Evolutionary conservation across 164 flowering plant species (phyloP), one percentile per base, ranked within the genome.

Genomic region (Sedum album): DNA sequence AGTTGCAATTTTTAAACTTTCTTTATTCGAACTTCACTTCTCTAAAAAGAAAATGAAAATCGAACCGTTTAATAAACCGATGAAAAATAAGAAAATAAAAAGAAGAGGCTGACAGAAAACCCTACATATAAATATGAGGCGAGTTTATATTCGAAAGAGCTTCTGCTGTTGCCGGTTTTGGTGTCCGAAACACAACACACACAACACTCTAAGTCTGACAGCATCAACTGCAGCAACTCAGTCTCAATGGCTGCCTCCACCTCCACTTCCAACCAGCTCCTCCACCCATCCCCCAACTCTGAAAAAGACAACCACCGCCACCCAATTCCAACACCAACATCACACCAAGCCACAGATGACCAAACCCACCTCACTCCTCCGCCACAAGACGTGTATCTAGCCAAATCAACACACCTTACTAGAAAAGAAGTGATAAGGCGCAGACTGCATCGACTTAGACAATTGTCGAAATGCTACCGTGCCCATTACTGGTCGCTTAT

Each of bases 401-500:
- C 62, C 25, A 57, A 57, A 57, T 57, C 62, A 20, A 57, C 62
- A 14, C 62, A 57, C 33, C 31, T 57, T 8, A 57, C 62, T 14
- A 4, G 33, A 0, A 57, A 57, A 17, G 62, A 57, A 30, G 62
- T 57, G 4, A 26, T 57, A 26, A 33, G 62, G 0, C 31, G 62
- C 18, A 30, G 62, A 14, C 62, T 57, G 1, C 20, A 57, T 20
- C 31, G 62, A 2, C 33, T 57, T 3, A 14, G 62, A 6, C 62
- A 57, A 14, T 15, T 57, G 1, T 57, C 62, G 6, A 57, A 57
- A 20, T 57, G 62, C 62, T 57, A 57, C 62, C 31, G 62, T 1
- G 62, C 62, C 20, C 62, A 57, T 28, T 57, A 57, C 33, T 57
- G 62, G 62, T 26, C 62, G 1, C 62, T 57, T 28, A 57, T 57